phyloP scores from a whole-genome alignment of 305 asterid genomes.

The Fraxinus nigra region DNA sequence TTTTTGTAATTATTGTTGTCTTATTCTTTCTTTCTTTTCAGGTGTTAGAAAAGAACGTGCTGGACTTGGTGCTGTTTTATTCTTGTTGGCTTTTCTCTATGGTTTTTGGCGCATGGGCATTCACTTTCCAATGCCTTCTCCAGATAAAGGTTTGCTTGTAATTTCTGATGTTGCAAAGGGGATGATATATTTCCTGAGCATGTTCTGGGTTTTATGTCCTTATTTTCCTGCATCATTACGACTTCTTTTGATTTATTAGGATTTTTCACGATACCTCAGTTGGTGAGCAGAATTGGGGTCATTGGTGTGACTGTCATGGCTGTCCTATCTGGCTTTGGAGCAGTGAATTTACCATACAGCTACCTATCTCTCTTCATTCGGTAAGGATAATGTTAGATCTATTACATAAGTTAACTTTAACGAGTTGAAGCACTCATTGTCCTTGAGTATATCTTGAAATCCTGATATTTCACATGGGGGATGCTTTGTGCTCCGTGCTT shows the following conservation, averaged over 20 bases:
- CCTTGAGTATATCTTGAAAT: constrained; percentile 4
- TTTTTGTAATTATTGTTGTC: not conserved
- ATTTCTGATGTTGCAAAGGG: constrained; percentile 5
- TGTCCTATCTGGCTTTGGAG: constrained; percentile 94
- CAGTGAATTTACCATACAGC: constrained; percentile 93
- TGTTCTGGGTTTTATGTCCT: not conserved
- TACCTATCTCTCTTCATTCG: constrained; percentile 91
- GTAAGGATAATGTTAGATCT: constrained; percentile 40
- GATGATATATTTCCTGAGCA: not conserved
- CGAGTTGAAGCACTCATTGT: constrained; percentile 10
- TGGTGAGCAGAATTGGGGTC: constrained; percentile 96
- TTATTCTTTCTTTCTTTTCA: constrained; percentile 36
- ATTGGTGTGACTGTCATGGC: constrained; percentile 98
- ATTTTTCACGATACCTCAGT: constrained; percentile 90
- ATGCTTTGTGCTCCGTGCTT: not conserved
- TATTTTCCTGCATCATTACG: constrained; percentile 4
- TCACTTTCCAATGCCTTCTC: constrained; percentile 99
- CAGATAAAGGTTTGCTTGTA: constrained; percentile 70
- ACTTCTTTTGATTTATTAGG: constrained; percentile 44
- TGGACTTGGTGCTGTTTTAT: constrained; percentile 72
- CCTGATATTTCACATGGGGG: not conserved
- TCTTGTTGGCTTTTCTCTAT: constrained; percentile 77
- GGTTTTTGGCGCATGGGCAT: constrained; percentile 95
- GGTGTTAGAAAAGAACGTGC: constrained; percentile 88
- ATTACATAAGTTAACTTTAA: constrained; percentile 20